Evolutionary conservation across 441 rosid genomes (phyloP), one percentile per base, ranked within the genome.

Genomic region (Erysimum cheiri): DNA sequence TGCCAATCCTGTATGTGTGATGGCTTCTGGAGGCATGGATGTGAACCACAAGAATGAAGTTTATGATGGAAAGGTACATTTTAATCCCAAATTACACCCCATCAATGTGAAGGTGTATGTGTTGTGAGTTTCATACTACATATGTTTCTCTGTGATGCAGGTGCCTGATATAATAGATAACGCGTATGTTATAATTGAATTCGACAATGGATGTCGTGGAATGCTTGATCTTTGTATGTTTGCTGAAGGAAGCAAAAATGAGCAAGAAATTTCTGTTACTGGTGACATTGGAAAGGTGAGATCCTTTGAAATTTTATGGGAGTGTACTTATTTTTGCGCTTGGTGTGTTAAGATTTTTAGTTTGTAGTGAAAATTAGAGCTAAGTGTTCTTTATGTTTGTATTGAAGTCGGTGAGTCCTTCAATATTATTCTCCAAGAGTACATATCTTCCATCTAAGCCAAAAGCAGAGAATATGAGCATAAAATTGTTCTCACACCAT

Each of bases 191-290:
- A 83, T 91, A 15, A 82, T 88, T 5, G 98, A 94, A 70, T 94
- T 94, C 57, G 90, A 91, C 62, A 94, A 90, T 75, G 96, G 96
- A 11, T 84, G 93, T n/a, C 81, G 97, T 57, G 94, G 97, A 67
- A 86, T 90, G 92, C 94, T 95, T 0, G 99, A 95, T 67, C 97
- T 95, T 59, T 87, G 97, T 78, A 95, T 95, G 99, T 95, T 90
- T 79, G 97, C 98, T 49, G 96, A 92, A 85, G 99, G 98, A 56
- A 92, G 92, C 76, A 92, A 83, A 86, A 92, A 92, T 60, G 97
- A 90, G 86, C 99, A 88, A 84, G 97, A 92, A 74, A 90, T 95
- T 57, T 85, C 88, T 64, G 96, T 87, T 28, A 92, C 87, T 49
- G 95, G 96, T 61, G 85, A 90, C 70, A 63, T 60, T 46, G 99